Evolutionary conservation across 352 stramenopile species (phyloP), one percentile per base, ranked within the genome.

Genomic region (Pythium dissimile): DNA sequence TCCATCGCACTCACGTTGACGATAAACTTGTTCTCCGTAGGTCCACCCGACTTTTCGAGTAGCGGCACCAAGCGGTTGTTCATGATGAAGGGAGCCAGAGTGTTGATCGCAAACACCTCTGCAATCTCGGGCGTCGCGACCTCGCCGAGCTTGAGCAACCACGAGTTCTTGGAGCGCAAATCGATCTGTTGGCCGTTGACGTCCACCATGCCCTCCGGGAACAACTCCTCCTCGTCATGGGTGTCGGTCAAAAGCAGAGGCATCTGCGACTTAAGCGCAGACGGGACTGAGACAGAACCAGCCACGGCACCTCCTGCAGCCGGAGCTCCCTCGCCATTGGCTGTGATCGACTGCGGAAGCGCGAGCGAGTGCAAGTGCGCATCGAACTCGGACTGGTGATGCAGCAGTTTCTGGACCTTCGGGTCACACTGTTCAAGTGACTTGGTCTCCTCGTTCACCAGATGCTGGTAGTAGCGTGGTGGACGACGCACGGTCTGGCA

Each of bases 1-100:
- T 99, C 96, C 96, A 98, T 99, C 30, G 96, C 95, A 28, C 88
- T 98, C 20, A 99, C 96, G 61, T 98, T 98, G 49, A 98, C 97
- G 51, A 99, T 97, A 51, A 98, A 98, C 62, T 91, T 93, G 62
- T 77, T 83, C 38, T 90, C 77, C 0, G 44, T 59, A 1, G 66
- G 45, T 0, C 48, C 52, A 16, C 69, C 64, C 23, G 66, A 79
- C 55, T 80, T 87, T 50, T 84, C 74, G 3, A 99, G 84, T 12
- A 98, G 64, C 20, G 88, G 84, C 61, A 97, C 84, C 18, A 98
- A 73, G 13, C 92, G 84, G 23, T 96, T 95, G 74, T 98, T 98
- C 55, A 99, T 84, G 44, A 98, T 97, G 71, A 99, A 98, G 18
- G 96, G 96, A n/a, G 94, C 91, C 58, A 99, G 78, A 21, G 93